Evolutionary conservation across 345 rosid genomes (phyloP).

Genomic region (Hirschfeldia incana): DNA sequence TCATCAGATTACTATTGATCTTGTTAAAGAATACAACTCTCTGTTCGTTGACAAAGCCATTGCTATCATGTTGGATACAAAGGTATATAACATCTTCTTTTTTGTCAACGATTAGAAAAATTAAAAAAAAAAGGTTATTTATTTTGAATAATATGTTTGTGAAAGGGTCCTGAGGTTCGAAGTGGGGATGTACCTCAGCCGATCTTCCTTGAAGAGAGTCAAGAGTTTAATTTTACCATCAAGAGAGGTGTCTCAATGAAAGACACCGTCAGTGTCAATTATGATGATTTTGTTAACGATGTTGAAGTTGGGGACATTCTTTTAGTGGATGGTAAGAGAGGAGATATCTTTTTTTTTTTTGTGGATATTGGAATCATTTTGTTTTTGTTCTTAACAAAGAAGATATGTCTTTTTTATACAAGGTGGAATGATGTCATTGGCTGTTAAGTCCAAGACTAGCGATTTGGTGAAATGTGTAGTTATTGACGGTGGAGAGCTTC

Average conservation of each 20-base stretch:
- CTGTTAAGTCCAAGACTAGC: conserved; percentile 74
- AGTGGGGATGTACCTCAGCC: conserved; percentile 97
- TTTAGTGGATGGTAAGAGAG: conserved; percentile 74
- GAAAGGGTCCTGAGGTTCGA: conserved; percentile 98
- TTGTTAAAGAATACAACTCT: conserved; percentile 91
- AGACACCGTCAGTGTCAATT: conserved; percentile 90
- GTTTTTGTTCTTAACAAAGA: not conserved
- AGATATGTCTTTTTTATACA: conserved; percentile 10
- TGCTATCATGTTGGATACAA: conserved; percentile 92
- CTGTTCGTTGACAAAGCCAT: conserved; percentile 74
- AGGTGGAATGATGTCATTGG: conserved; percentile 99
- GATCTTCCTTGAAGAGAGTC: conserved; percentile 70
- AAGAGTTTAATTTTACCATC: conserved; percentile 86
- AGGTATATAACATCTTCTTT: conserved; percentile 47
- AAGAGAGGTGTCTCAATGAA: conserved; percentile 72
- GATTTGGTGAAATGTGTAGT: conserved; percentile 77
- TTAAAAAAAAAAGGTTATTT: not conserved
- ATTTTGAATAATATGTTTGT: conserved; percentile 14
- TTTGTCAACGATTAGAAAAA: not conserved
- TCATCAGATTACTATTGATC: conserved; percentile 80
- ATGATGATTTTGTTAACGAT: conserved; percentile 85
- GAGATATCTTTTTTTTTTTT: not conserved
- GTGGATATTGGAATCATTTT: not conserved
- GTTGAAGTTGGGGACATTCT: conserved; percentile 86
- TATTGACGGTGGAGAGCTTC: conserved; percentile 91